Conservation (phyloP, 352 stramenopile species). For the Pythium dissotocum region DNA sequence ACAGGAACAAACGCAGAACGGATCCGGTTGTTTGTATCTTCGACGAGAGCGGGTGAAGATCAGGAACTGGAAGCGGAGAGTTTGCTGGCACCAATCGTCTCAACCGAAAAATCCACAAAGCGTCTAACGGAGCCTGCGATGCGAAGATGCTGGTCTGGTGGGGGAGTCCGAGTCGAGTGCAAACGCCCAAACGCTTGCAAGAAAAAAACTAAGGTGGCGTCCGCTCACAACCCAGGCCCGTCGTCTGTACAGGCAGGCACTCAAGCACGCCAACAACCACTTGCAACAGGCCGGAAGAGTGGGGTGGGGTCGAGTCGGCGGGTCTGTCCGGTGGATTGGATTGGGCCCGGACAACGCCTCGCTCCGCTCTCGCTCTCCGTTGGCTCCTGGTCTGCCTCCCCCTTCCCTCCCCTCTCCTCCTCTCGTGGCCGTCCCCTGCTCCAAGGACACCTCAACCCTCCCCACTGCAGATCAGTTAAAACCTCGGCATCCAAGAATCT, state of each 20-base stretch:
- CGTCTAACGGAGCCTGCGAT: not conserved
- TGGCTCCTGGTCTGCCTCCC: conserved; percentile 2
- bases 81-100: conserved; percentile 16
- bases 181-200: conserved; percentile 25
- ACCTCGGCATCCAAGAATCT: conserved; percentile 15
- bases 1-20: not conserved
- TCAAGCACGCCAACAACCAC: conserved; percentile 5
- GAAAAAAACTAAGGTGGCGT: conserved; percentile 32
- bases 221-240: conserved; percentile 10
- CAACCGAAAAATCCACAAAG: conserved; percentile 19
- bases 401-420: conserved; percentile 3
- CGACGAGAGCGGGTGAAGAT: conserved; percentile 11
- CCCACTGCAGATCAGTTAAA: conserved; percentile 8
- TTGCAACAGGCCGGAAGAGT: conserved; percentile 2
- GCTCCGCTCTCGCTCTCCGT: conserved; percentile 7
- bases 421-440: not conserved
- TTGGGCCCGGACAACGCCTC: conserved; percentile 1
- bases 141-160: not conserved
- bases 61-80: conserved; percentile 10
- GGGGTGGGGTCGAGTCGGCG: not conserved
- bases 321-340: not conserved
- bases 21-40: not conserved
- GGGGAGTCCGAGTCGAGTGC: conserved; percentile 2
- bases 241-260: conserved; percentile 24
- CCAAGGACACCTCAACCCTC: conserved; percentile 9